Conservation (phyloP, 495 filamentous ascomycete species). For the Lasiosphaeria miniovina region DNA sequence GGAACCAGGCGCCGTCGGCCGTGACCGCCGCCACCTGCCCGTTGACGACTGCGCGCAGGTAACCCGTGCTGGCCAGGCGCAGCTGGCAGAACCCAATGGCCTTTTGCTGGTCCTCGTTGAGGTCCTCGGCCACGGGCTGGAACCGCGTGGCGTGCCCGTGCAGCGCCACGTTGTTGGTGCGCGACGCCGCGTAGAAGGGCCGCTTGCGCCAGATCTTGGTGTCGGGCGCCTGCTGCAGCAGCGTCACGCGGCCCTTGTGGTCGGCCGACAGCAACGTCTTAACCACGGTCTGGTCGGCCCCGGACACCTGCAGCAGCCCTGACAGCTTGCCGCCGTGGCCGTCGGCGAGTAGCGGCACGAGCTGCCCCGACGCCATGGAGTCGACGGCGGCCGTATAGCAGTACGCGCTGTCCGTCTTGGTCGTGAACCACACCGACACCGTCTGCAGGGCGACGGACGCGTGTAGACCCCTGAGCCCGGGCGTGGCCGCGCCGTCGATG, state of each 20-base stretch:
- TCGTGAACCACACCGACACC: not conserved
- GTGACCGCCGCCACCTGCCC: not conserved
- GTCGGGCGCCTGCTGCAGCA: conserved; percentile 1
- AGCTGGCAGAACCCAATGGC: not conserved
- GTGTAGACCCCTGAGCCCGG: not conserved
- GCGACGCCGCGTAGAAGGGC: not conserved
- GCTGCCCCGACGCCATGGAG: not conserved
- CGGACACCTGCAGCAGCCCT: not conserved
- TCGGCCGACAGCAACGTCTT: not conserved
- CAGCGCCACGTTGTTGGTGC: not conserved
- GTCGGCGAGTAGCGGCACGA: not conserved
- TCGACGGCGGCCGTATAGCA: not conserved
- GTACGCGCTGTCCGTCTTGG: not conserved
- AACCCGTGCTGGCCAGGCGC: not conserved
- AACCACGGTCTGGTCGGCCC: not conserved
- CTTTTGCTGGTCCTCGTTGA: not conserved
- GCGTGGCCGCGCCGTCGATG: not conserved
- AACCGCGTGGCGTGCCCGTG: not conserved
- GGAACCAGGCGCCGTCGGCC: not conserved
- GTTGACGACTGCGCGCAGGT: not conserved
- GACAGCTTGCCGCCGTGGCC: conserved; percentile 1
- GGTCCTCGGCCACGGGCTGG: not conserved
- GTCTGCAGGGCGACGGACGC: not conserved
- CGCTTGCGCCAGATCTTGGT: not conserved
- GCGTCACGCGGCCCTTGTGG: not conserved